phyloP scores from a whole-genome alignment of 2,329 filamentous ascomycete species.

The Fusarium annulatum region DNA sequence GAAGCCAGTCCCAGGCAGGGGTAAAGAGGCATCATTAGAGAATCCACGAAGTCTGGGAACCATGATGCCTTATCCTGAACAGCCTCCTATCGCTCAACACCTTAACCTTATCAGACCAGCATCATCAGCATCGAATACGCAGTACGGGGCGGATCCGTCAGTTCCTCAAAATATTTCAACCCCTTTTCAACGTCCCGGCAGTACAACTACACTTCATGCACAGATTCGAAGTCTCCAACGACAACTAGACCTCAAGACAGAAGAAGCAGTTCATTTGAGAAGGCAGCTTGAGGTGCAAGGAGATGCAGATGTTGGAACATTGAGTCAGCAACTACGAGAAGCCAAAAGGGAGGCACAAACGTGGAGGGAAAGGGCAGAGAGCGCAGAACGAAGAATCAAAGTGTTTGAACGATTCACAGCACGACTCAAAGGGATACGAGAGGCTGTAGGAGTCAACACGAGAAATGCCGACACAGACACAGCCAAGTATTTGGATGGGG shows the following conservation, averaged over 20 bases:
- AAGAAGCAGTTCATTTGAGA: conserved; percentile 59
- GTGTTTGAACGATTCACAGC: conserved; percentile 59
- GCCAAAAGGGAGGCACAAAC: conserved; percentile 48
- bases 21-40: conserved; percentile 17
- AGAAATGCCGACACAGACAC: not conserved
- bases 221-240: conserved; percentile 63
- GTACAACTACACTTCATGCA: conserved; percentile 55
- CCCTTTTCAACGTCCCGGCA: conserved; percentile 40
- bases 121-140: conserved; percentile 44
- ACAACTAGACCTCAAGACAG: conserved; percentile 57
- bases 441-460: conserved; percentile 14
- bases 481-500: not conserved
- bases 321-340: conserved; percentile 61
- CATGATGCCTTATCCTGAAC: conserved; percentile 52
- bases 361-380: conserved; percentile 67
- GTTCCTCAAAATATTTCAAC: conserved; percentile 2
- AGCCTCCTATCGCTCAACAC: conserved; percentile 54
- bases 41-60: conserved; percentile 50
- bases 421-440: conserved; percentile 49
- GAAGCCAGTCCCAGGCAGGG: conserved; percentile 15
- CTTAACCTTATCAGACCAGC: conserved; percentile 50
- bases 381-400: conserved; percentile 64
- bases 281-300: conserved; percentile 59
- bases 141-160: not conserved
- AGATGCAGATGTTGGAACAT: conserved; percentile 56